A percentile compares a stretch with the other conserved stretches of the same genome.
Conservation (phyloP, 495 filamentous ascomycete genomes). For the Cercophora newfieldiana region DNA sequence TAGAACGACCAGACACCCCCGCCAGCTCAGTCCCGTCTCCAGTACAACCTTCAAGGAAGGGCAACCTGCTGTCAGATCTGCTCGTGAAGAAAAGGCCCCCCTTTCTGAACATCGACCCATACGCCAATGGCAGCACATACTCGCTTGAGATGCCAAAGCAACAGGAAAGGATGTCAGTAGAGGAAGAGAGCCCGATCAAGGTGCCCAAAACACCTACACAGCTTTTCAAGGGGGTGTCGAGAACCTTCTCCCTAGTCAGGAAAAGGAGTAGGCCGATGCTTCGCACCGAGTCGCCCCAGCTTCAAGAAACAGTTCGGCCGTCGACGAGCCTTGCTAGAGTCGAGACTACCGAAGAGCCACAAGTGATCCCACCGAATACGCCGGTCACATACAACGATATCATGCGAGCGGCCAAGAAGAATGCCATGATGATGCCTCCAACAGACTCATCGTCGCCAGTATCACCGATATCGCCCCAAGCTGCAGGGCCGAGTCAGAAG, state of each 20-base stretch:
- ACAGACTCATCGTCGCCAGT: slow-evolving; percentile 18
- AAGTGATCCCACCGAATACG: slow-evolving; percentile 21
- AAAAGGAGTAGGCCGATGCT: slow-evolving; percentile 49
- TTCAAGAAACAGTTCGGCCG: slow-evolving; percentile 15
- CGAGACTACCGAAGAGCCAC: neutral
- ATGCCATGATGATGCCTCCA: slow-evolving; percentile 32
- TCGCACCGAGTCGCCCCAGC: slow-evolving; percentile 25
- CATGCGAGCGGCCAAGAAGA: slow-evolving; percentile 37
- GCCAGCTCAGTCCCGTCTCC: slow-evolving; percentile 33
- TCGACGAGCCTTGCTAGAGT: neutral
- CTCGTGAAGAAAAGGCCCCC: slow-evolving; percentile 39
- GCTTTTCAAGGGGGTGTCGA: slow-evolving; percentile 44
- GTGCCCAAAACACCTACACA: slow-evolving; percentile 42
- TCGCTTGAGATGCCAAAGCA: slow-evolving; percentile 34
- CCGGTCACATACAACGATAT: slow-evolving; percentile 45
- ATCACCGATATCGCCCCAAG: slow-evolving; percentile 29
- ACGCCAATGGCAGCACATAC: slow-evolving; percentile 40
- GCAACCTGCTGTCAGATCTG: slow-evolving; percentile 36
- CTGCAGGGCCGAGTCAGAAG: slow-evolving; percentile 22
- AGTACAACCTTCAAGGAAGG: slow-evolving; percentile 28
- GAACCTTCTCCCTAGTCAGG: slow-evolving; percentile 46
- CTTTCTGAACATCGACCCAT: slow-evolving; percentile 52
- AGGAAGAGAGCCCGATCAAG: slow-evolving; percentile 23
- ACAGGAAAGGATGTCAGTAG: slow-evolving; percentile 20
- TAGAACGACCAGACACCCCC: slow-evolving; percentile 33